Base-by-base conservation (phyloP, 1,284 basidiomycete genomes). In the Papiliotrema nemorosa region DNA sequence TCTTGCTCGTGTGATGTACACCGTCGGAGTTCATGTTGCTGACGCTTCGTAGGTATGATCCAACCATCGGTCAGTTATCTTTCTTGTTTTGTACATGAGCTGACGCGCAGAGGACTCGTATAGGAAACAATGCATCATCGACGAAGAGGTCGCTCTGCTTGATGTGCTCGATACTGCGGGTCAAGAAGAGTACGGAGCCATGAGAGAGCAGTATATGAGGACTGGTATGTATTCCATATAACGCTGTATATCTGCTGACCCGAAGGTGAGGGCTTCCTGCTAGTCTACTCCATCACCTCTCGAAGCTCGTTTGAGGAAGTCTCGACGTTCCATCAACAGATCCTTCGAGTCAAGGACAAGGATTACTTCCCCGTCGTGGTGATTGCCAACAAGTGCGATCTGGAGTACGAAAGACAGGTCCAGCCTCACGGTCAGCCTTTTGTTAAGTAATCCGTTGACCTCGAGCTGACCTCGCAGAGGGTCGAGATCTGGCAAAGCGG, bases 81-180 rank as follows among this genome's bases (percentile, higher is more conserved):
- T 9, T 27, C 6, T 45, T 47, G 50, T 25, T 46, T 42, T 25
- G 18, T 38, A 24, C 18, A 18, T 10, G 14, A 35, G 24, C 34
- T 54, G 44, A 58, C 55, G 34, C 24, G 22, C 55, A 63, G 66
- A 74, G 90, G 91, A 94, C 71, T 94, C 90, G 51, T 94, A 94
- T 78, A 82, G 91, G 62, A 97, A 96, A 75, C 91, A 94, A 73
- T 92, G 90, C 63, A 86, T 92, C 41, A 96, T 99, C 61, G 94
- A 98, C 75, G 94, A 97, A 34, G 96, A 98, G 76, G 91, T 97
- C 22, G 94, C 94, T 2, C 79, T 97, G 48, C 84, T 99, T 50
- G 94, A 99, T 70, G 93, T 99, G 47, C 83, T 99, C 59, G 94
- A 98, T 78, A 98, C 96, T 3, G 96, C 96, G 44, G 94, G 94